Evolutionary conservation across 2,329 filamentous ascomycete species (phyloP).

Genomic region (Rasamsonia emersonii): DNA sequence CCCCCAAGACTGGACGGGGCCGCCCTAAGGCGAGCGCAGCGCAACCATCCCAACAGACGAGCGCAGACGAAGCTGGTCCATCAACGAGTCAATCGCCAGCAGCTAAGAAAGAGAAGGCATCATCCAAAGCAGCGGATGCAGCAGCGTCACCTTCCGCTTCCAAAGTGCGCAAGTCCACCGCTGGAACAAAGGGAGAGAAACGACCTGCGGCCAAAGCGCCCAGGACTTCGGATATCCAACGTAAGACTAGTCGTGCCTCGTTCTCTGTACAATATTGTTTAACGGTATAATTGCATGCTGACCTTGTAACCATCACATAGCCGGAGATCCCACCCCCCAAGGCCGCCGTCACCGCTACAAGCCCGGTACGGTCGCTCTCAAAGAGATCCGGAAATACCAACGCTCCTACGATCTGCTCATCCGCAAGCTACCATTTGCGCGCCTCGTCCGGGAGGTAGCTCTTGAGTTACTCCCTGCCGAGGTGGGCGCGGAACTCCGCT

Average conservation of each 20-base stretch:
- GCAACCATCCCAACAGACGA: too few relatives aligned
- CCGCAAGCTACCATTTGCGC: constrained; percentile 45
- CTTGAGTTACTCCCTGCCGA: constrained; percentile 51
- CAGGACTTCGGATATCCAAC: constrained; percentile 27
- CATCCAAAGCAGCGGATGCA: neutral
- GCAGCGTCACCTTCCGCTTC: neutral
- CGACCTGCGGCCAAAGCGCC: too few relatives aligned
- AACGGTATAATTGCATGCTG: too few relatives aligned
- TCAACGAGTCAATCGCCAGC: constrained; percentile 9
- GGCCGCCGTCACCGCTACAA: constrained; percentile 56
- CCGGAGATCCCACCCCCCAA: constrained; percentile 63
- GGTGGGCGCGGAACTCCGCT: constrained; percentile 64
- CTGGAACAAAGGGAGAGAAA: constrained; percentile 12
- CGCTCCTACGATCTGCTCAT: constrained; percentile 81
- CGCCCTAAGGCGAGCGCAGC: constrained; percentile 14
- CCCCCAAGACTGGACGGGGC: constrained; percentile 19
- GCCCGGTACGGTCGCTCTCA: constrained; percentile 76
- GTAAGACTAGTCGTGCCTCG: too few relatives aligned
- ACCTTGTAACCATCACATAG: too few relatives aligned
- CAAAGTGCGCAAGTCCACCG: constrained; percentile 8
- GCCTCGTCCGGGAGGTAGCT: constrained; percentile 44
- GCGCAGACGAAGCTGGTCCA: too few relatives aligned
- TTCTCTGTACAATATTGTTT: too few relatives aligned
- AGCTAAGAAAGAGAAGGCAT: constrained; percentile 8
- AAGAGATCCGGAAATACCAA: constrained; percentile 88